phyloP scores from a whole-genome alignment of 2,329 filamentous ascomycete genomes.

The Neurospora sp. region DNA sequence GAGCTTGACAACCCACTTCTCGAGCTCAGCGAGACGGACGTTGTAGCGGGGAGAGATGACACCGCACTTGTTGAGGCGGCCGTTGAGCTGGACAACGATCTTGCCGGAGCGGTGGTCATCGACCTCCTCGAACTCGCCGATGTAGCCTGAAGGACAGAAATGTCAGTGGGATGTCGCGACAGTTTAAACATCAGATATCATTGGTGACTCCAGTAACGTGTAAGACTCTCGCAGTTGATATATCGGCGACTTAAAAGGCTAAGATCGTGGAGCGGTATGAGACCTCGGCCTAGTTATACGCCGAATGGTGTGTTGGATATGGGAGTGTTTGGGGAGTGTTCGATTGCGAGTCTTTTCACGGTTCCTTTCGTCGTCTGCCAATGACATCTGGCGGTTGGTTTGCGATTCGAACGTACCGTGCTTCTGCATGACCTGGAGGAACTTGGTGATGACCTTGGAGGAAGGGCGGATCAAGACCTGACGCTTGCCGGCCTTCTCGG shows the following conservation, averaged over 20 bases:
- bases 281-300: conserved; percentile 99
- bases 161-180: conserved; percentile 71
- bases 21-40: conserved; percentile 91
- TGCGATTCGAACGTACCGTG: conserved; percentile 65
- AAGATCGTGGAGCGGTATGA: conserved; percentile 62
- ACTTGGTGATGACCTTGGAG: conserved; percentile 99
- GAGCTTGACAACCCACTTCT: conserved; percentile 99
- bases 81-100: conserved; percentile 99
- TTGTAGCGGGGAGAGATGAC: conserved; percentile 99
- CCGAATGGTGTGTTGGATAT: conserved; percentile 46
- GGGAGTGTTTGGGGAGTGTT: conserved; percentile 11
- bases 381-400: not conserved
- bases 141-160: conserved; percentile 62
- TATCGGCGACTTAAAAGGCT: conserved; percentile 99
- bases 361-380: not conserved
- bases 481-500: conserved; percentile 99
- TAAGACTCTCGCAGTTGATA: conserved; percentile 90
- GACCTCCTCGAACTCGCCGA: conserved; percentile 98
- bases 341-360: conserved; percentile 9
- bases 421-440: conserved; percentile 98
- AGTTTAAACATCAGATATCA: conserved; percentile 92
- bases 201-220: conserved; percentile 74
- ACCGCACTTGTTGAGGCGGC: conserved; percentile 98
- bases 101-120: conserved; percentile 99
- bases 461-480: conserved; percentile 96